Evolutionary conservation across 78 protist species (phyloP), one percentile per base, ranked within the genome.

Genomic region (Dictyostelium intermedium): DNA sequence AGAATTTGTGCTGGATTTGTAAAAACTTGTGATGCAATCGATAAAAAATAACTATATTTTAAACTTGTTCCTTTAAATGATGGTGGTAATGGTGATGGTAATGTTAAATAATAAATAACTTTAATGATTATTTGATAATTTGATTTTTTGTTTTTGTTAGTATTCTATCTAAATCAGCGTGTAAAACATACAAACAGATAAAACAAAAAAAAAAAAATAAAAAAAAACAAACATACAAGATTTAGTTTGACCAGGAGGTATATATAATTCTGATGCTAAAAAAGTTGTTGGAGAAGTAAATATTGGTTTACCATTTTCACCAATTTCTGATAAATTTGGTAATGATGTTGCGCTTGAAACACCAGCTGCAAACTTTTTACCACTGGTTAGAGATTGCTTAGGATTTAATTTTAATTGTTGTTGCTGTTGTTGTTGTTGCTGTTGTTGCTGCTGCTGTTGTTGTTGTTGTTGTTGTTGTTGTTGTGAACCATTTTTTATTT

Each of bases 261-360:
- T 43, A 20, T 80, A 53, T 60, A 89, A 50, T 45, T 89, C 94
- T 11, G 94, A 89, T 20, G 79, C 87, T 43, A 89, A 50, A 34
- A 89, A 79, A n/a, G 94, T 89, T n/a, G 84, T 89, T 16, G 94
- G 94, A 11, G 94, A 89, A 11, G 94, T 84, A 37, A 89, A 89
- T 80, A 89, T 78, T 8, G 94, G 56, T 47, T 83, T 56, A 14
- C 87, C 74, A 80, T 89, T 89, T 14, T 63, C 87, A 0, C 94
- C 87, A 23, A 77, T 41, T 14, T 89, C 94, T 23, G 81, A 41
- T 50, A 80, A 66, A n/a, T 89, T 89, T 6, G 94, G 94, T 47
- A 89, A 47, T 32, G 94, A 89, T 7, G 94, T 89, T 20, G 94
- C 85, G 23, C 74, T 80, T 2, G 94, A 80, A 43, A 89, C 37